Conservation (phyloP, 805 yeast species). For the Yarrowia bubula region DNA sequence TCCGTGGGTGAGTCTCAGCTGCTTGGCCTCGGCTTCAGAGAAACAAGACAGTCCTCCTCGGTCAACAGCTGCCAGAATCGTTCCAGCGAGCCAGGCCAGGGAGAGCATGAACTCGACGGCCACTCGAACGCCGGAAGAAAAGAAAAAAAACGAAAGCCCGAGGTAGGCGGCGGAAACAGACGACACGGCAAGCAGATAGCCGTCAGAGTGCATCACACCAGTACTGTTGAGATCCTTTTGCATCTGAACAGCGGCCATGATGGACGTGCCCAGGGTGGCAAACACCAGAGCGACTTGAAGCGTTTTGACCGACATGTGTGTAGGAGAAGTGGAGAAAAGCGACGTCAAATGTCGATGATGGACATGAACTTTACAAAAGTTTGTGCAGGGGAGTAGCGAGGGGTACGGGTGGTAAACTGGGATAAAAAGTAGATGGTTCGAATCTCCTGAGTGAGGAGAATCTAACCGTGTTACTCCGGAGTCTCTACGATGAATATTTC, state of each 20-base stretch:
- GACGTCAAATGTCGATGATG: neutral
- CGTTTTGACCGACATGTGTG: neutral
- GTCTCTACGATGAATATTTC: neutral
- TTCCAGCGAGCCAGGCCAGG: neutral
- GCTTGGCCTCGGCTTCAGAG: neutral
- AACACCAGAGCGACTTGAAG: neutral
- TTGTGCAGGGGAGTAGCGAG: neutral
- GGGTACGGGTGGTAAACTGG: neutral
- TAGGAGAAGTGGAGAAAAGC: neutral
- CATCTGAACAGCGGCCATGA: neutral
- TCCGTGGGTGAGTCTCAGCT: neutral
- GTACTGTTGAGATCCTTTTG: neutral
- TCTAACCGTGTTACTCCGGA: no score
- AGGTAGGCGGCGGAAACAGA: neutral
- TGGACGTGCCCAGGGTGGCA: neutral
- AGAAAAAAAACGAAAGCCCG: neutral
- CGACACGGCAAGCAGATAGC: neutral
- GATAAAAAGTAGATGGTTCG: neutral
- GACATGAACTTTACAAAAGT: neutral
- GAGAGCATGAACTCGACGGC: neutral
- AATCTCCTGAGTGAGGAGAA: neutral
- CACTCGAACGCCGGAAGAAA: neutral
- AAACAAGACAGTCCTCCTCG: constrained; percentile 12
- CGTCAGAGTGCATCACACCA: neutral
- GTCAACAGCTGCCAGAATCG: neutral